These are phyloP conservation scores for Phyllosticta citriasiana DNA, from an alignment of 2,329 filamentous ascomycete species.

Conservation along the genomic window DNA sequence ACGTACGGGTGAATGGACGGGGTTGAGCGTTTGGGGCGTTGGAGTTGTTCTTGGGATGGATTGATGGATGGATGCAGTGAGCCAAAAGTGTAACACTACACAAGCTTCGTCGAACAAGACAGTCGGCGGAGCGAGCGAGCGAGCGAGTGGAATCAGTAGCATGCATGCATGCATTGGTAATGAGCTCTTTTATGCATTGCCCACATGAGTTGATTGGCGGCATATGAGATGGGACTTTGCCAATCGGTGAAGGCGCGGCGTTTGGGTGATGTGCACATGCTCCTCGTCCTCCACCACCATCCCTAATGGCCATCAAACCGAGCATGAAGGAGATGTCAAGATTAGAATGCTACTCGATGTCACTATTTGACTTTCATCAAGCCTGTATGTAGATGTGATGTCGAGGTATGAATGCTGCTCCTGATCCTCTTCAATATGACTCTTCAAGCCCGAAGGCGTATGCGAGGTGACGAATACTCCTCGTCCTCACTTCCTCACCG, in stretches of 20 bases:
- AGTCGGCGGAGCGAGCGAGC: neutral
- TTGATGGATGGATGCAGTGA: neutral
- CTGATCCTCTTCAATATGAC: too few relatives aligned
- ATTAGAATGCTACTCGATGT: too few relatives aligned
- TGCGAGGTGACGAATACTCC: too few relatives aligned
- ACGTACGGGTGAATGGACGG: neutral
- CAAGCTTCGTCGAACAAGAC: neutral
- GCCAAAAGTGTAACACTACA: neutral
- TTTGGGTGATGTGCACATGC: neutral
- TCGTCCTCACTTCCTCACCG: too few relatives aligned
- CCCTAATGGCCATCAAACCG: too few relatives aligned
- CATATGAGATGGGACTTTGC: neutral
- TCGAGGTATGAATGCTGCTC: too few relatives aligned
- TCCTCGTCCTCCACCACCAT: too few relatives aligned
- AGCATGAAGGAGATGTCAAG: too few relatives aligned
- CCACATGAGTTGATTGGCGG: neutral
- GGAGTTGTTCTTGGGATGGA: neutral
- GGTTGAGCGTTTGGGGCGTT: neutral
- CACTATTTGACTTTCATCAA: too few relatives aligned
- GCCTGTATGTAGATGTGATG: too few relatives aligned
- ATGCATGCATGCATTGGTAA: neutral
- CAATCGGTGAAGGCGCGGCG: too few relatives aligned
- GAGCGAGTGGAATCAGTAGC: neutral
- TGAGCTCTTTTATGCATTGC: neutral
- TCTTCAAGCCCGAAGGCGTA: too few relatives aligned